Evolutionary conservation across 495 filamentous ascomycete genomes (phyloP).

Genomic region (Penicillium robsamsonii): DNA sequence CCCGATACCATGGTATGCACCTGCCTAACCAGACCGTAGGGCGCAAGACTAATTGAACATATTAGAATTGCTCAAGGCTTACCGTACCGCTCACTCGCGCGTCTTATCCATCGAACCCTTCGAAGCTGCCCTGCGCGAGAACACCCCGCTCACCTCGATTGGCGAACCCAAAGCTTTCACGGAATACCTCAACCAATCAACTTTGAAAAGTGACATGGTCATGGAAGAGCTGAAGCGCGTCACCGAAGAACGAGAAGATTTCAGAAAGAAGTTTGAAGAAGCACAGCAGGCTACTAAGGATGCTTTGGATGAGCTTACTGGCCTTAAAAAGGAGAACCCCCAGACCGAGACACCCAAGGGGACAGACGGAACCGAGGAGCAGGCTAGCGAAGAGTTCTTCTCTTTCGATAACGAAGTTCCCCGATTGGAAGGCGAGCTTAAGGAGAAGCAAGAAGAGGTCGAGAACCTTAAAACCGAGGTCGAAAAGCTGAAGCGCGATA

Average conservation of each 20-base stretch:
- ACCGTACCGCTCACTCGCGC: conserved; percentile 82
- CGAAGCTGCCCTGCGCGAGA: conserved; percentile 83
- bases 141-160: conserved; percentile 86
- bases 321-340: conserved; percentile 44
- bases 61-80: conserved; percentile 83
- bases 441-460: conserved; percentile 63
- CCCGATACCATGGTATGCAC: conserved; percentile 73
- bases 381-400: conserved; percentile 76
- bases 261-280: conserved; percentile 71
- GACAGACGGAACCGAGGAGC: conserved; percentile 32
- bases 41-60: conserved; percentile 13
- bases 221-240: conserved; percentile 90
- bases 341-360: conserved; percentile 22
- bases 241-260: conserved; percentile 73
- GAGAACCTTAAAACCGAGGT: conserved; percentile 62
- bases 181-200: conserved; percentile 91
- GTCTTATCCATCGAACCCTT: conserved; percentile 86
- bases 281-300: conserved; percentile 63
- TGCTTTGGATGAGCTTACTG: conserved; percentile 50
- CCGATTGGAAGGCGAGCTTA: conserved; percentile 58
- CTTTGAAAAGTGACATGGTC: conserved; percentile 82
- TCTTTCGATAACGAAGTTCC: conserved; percentile 79
- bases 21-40: neutral
- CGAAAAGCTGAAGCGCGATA: conserved; percentile 51
- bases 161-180: conserved; percentile 78